Percentiles rank a stretch among this genome's conserved stretches.
Evolutionary conservation across 805 yeast genomes (phyloP).

Genomic region (Metschnikowia henanensis): DNA sequence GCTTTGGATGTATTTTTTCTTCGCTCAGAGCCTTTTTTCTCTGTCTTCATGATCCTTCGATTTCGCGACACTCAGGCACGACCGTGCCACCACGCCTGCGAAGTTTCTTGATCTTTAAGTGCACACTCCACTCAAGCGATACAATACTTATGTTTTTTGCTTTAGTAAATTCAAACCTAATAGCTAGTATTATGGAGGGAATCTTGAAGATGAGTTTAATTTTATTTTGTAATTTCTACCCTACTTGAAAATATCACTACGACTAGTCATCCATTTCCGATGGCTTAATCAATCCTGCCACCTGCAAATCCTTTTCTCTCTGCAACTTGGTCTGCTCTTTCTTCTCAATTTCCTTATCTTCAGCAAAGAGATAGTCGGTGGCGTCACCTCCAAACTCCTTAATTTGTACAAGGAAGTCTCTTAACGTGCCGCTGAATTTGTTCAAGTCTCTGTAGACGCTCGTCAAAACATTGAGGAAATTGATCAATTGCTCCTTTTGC

Average conservation of each 20-base stretch:
- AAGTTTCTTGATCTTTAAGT: background rate
- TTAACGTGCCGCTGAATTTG: slow-evolving; percentile 78
- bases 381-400: slow-evolving; percentile 95
- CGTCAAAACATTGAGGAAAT: slow-evolving; percentile 76
- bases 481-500: slow-evolving; percentile 77
- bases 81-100: background rate
- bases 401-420: slow-evolving; percentile 96
- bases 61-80: slow-evolving; percentile 9
- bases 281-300: slow-evolving; percentile 94
- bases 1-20: background rate
- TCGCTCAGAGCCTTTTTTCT: slow-evolving; percentile 1
- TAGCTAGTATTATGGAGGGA: too few relatives aligned
- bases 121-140: too few relatives aligned
- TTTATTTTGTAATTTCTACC: background rate
- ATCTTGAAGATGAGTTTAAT: background rate
- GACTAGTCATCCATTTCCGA: slow-evolving; percentile 79
- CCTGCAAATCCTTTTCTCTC: slow-evolving; percentile 77
- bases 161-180: too few relatives aligned
- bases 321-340: slow-evolving; percentile 67
- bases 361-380: slow-evolving; percentile 91
- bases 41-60: background rate
- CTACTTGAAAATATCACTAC: too few relatives aligned
- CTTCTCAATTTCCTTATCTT: slow-evolving; percentile 80
- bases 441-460: slow-evolving; percentile 68
- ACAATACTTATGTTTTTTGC: too few relatives aligned